Base-by-base conservation (phyloP, 257 asterid genomes). In the Solanum sejunctum region DNA sequence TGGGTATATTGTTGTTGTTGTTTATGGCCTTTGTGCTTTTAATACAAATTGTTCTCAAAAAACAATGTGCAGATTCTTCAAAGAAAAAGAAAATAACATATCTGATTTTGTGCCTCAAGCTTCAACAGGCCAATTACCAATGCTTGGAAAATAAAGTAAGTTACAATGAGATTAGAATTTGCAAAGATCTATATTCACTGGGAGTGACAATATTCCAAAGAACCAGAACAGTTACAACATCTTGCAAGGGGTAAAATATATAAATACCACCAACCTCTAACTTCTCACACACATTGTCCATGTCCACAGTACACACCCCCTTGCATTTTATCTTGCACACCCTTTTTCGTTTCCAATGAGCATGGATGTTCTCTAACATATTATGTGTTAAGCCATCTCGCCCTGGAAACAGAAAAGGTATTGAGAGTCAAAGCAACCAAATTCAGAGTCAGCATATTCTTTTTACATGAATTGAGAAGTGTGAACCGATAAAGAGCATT, bases 361-460 rank as follows among this genome's bases (percentile, higher is more conserved):
- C 98, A 84, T 96, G 98, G 84, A 95, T 90, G 69, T 96, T 96
- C 55, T 96, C 99, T 93, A 95, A 86, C 98, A 96, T 95, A 91
- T 95, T 96, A 86, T 96, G 99, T 5, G 98, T 93, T 85, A 96
- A 89, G 79, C 98, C 98, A 91, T 95, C 99, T 90, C 99, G 93
- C 56, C 98, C 98, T 96, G 88, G 71, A 82, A 72, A 81, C 15
- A 39, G 87, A 86, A 45, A 81, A 12, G 1, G 70, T 49, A 21
- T 39, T 55, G 72, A 82, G 77, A 61, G 56, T 45, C 41, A 13
- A 82, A 47, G 72, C 2, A 12, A 55, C 20, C 12, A 32, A 51
- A 77, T 16, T 77, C 82, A 52, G 26, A 52, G 16, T 26, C 49
- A 9, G 17, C 47, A 52, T 9, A 77, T 51, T 51, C 58, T 52